Conservation (phyloP, 306 rosid species). For the Cicer cuneatum region DNA sequence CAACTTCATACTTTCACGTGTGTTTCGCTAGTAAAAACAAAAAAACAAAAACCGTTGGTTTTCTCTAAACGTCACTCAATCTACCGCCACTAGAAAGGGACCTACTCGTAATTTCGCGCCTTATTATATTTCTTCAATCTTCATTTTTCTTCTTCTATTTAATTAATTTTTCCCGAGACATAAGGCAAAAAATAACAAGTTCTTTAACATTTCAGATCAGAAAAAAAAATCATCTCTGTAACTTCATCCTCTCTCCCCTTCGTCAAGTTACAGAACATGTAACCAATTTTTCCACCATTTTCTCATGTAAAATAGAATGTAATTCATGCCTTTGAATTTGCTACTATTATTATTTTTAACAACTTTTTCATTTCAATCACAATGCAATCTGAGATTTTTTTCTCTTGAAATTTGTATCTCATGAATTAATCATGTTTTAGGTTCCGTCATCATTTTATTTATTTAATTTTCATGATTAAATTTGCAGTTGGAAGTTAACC, state of each 20-base stretch:
- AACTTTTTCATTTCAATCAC: background rate
- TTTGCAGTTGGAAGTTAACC: constrained; percentile 48
- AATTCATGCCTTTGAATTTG: background rate
- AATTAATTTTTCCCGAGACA: background rate
- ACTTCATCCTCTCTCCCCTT: constrained; percentile 45
- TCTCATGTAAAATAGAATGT: constrained; percentile 4
- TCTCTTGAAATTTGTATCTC: background rate
- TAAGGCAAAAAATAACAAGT: constrained; percentile 31
- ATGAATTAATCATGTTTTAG: constrained; percentile 42
- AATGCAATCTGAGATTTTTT: constrained; percentile 30
- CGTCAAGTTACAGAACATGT: constrained; percentile 61
- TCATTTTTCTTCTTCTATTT: constrained; percentile 9
- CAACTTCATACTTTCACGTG: background rate
- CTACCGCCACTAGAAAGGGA: constrained; percentile 23
- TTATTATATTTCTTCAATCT: constrained; percentile 13
- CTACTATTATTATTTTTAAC: background rate
- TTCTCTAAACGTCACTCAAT: constrained; percentile 53
- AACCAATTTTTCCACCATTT: constrained; percentile 25
- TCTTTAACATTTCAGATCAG: constrained; percentile 35
- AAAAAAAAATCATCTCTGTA: constrained; percentile 34
- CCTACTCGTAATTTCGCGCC: constrained; percentile 52
- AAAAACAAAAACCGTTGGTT: constrained; percentile 50
- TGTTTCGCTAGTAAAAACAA: constrained; percentile 41
- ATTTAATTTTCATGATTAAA: constrained; percentile 41
- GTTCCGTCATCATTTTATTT: constrained; percentile 24